These are phyloP conservation scores for Phytophthora sp. DNA, from an alignment of 352 stramenopile genomes.

Conservation along the genomic window DNA sequence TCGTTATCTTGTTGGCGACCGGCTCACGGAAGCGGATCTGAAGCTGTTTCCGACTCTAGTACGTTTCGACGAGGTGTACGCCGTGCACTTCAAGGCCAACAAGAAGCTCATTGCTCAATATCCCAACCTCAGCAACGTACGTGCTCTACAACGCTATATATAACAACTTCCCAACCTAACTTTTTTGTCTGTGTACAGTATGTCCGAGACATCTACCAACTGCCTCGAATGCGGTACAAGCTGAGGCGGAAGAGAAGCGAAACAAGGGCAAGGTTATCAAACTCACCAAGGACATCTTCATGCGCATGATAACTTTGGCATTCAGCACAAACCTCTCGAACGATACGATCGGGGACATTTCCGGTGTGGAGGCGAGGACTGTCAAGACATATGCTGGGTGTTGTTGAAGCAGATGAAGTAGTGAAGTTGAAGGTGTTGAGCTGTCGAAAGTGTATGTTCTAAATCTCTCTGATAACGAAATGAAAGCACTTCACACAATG, in stretches of 20 bases:
- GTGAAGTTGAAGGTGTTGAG: not conserved
- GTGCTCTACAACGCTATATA: no score
- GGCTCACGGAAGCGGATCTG: conserved; percentile 86
- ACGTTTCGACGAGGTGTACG: conserved; percentile 94
- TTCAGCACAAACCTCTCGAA: not conserved
- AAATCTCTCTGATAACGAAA: no score
- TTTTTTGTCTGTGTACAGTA: conserved; percentile 48
- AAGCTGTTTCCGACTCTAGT: conserved; percentile 93
- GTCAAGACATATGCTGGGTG: not conserved
- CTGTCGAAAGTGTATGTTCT: not conserved
- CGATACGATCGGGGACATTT: not conserved
- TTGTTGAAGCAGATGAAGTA: not conserved
- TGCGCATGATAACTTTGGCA: not conserved
- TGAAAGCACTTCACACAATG: no score
- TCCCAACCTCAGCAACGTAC: conserved; percentile 77
- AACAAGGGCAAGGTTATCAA: not conserved
- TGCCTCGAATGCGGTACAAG: conserved; percentile 27
- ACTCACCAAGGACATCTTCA: not conserved
- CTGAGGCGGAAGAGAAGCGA: not conserved
- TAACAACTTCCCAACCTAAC: no score
- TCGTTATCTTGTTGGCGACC: conserved; percentile 70
- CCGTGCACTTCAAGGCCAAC: conserved; percentile 81
- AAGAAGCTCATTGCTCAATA: conserved; percentile 80
- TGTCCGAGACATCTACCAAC: conserved; percentile 48
- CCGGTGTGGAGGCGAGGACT: not conserved